A percentile compares a stretch with the other conserved stretches of the same genome.
phyloP scores from a whole-genome alignment of 2,329 filamentous ascomycete species.

The Trichoderma simmonsii region DNA sequence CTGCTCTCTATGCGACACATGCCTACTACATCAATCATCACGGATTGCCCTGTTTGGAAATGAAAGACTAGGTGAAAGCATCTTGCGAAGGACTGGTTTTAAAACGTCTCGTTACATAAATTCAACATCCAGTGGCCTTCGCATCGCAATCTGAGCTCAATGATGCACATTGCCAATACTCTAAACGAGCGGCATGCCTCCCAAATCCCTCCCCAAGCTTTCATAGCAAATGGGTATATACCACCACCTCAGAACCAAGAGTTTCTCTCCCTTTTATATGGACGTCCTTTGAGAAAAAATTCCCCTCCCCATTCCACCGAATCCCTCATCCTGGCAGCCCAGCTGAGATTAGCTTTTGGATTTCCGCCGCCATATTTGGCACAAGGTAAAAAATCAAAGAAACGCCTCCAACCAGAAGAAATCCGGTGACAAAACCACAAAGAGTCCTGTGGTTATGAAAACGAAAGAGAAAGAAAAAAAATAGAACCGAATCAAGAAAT shows the following conservation, averaged over 20 bases:
- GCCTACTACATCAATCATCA: neutral
- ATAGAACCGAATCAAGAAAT: constrained; percentile 12
- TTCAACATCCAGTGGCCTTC: neutral
- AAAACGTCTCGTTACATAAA: neutral
- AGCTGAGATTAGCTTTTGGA: constrained; percentile 16
- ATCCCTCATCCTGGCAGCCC: constrained; percentile 10
- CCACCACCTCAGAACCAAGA: constrained; percentile 21
- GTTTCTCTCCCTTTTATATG: constrained; percentile 5
- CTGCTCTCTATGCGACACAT: neutral
- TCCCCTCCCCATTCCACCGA: neutral
- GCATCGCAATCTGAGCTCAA: neutral
- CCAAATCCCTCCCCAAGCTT: constrained; percentile 1
- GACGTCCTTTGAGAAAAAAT: neutral
- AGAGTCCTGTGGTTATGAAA: neutral
- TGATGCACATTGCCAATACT: constrained; percentile 7
- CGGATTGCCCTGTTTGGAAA: neutral
- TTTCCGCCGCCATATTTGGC: constrained; percentile 1
- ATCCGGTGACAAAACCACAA: constrained; percentile 6
- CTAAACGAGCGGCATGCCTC: neutral
- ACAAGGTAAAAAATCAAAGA: constrained; percentile 3
- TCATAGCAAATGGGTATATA: constrained; percentile 34
- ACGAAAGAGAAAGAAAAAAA: neutral
- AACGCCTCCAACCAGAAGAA: constrained; percentile 11
- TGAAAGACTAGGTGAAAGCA: neutral
- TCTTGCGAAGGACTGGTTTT: neutral